A percentile compares a stretch with the other conserved stretches of the same genome.
Evolutionary conservation across 139 green algal species (phyloP).

Genomic region (Chlorella sp.): DNA sequence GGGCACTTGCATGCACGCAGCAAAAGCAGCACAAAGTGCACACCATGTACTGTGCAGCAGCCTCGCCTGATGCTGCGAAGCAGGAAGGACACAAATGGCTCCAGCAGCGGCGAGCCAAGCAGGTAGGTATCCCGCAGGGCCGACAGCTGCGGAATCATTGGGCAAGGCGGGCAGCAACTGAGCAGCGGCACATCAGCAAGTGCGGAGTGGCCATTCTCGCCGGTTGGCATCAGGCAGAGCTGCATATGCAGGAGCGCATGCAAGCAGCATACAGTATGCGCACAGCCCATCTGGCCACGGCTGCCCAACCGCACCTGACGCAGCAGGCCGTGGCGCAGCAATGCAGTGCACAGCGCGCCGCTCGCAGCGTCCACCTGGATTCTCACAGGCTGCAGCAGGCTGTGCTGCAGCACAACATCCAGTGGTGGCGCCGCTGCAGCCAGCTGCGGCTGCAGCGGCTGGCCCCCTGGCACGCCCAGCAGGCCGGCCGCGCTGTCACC

Average conservation of each 20-base stretch:
- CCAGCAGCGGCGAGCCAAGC: conserved; percentile 42
- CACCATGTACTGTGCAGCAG: no score
- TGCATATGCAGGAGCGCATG: no score
- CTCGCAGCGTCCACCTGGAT: conserved; percentile 8
- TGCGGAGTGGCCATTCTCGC: no score
- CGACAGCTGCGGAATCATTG: conserved; percentile 51
- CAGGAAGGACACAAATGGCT: conserved; percentile 46
- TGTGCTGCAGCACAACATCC: conserved; percentile 27
- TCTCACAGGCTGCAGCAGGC: conserved; percentile 45
- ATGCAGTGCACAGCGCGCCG: conserved; percentile 9
- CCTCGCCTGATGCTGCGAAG: conserved; percentile 32
- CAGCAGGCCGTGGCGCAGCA: conserved; percentile 31
- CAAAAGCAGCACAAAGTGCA: no score
- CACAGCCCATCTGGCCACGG: no score
- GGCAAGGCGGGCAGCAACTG: no score
- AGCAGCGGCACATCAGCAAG: no score
- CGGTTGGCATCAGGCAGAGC: no score
- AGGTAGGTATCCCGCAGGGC: conserved; percentile 53
- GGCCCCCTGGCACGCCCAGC: neutral
- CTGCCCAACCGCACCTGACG: conserved; percentile 23
- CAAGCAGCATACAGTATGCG: no score
- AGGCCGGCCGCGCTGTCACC: neutral
- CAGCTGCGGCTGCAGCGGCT: neutral
- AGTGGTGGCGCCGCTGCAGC: conserved; percentile 16
- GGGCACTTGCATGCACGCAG: no score